Conservation (phyloP, 345 rosid species). For the Salix purpurea region DNA sequence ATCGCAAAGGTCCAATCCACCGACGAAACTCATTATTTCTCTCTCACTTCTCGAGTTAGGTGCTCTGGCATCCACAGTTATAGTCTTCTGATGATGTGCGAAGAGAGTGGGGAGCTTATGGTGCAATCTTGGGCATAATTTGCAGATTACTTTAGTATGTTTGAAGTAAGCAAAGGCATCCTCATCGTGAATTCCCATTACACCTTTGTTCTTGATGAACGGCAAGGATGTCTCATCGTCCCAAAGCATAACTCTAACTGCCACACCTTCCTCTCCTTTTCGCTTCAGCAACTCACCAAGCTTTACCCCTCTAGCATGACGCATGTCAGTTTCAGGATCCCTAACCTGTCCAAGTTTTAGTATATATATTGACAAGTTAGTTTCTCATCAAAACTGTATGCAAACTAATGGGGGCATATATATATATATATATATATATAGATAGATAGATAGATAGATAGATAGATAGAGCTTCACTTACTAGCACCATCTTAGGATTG, state of each 20-base stretch:
- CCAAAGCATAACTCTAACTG: constrained; percentile 87
- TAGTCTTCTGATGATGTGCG: constrained; percentile 84
- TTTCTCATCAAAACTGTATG: not conserved
- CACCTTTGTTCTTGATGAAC: constrained; percentile 69
- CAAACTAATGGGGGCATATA: not conserved
- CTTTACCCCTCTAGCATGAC: constrained; percentile 58
- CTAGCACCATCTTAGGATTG: constrained; percentile 71
- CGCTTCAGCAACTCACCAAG: constrained; percentile 64
- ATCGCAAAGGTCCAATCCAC: constrained; percentile 77
- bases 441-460: too few relatives aligned
- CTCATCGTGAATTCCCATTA: constrained; percentile 71
- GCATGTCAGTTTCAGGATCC: constrained; percentile 57
- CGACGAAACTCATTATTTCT: constrained; percentile 76
- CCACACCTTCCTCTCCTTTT: constrained; percentile 83
- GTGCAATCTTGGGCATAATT: constrained; percentile 63
- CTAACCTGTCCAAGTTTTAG: constrained; percentile 37
- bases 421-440: too few relatives aligned
- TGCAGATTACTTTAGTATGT: constrained; percentile 60
- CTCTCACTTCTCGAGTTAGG: constrained; percentile 30
- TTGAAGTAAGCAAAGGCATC: constrained; percentile 61
- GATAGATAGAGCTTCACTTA: constrained; percentile 21
- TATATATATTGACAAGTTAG: not conserved
- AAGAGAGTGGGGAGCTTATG: constrained; percentile 68
- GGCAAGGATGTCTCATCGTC: constrained; percentile 77
- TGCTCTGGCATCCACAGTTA: constrained; percentile 50